A percentile compares a stretch with the other conserved stretches of the same genome.
Conservation (phyloP, 2,329 filamentous ascomycete species). For the Coniochaeta pulveracea region DNA sequence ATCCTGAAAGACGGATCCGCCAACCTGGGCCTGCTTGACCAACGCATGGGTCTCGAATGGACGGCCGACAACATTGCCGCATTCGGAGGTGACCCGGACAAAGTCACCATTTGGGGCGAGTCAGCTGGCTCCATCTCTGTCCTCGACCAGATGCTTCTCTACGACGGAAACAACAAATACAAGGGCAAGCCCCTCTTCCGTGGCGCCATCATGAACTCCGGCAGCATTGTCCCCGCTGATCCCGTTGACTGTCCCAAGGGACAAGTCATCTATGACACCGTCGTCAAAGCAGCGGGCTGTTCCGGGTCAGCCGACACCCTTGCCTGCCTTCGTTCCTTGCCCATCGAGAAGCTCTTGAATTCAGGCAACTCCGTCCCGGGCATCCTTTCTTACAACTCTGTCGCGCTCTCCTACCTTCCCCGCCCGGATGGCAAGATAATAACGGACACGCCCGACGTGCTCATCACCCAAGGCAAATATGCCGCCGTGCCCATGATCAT, state of each 20-base stretch:
- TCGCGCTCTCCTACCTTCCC: constrained; percentile 64
- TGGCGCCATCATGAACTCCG: constrained; percentile 68
- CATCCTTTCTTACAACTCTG: constrained; percentile 53
- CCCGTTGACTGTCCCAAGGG: constrained; percentile 54
- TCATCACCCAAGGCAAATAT: constrained; percentile 37
- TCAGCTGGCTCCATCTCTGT: constrained; percentile 63
- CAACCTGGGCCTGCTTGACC: constrained; percentile 64
- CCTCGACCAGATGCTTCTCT: constrained; percentile 64
- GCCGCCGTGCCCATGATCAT: constrained; percentile 41
- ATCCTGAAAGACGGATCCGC: constrained; percentile 54
- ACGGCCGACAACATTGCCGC: constrained; percentile 64
- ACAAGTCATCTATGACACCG: constrained; percentile 51
- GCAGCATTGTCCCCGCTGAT: constrained; percentile 49
- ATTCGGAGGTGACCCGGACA: constrained; percentile 70
- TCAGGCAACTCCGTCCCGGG: constrained; percentile 61
- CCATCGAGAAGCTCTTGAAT: constrained; percentile 49
- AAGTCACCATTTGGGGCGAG: constrained; percentile 73
- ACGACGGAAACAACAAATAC: constrained; percentile 61
- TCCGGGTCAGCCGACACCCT: constrained; percentile 42
- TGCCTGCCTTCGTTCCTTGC: constrained; percentile 50
- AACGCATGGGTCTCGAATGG: constrained; percentile 64
- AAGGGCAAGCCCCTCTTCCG: constrained; percentile 67
- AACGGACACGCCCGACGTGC: constrained; percentile 48
- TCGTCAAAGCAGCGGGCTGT: constrained; percentile 54
- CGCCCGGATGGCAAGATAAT: constrained; percentile 58